phyloP scores from a whole-genome alignment of 768 basidiomycete genomes.

The Paxillus involutus region DNA sequence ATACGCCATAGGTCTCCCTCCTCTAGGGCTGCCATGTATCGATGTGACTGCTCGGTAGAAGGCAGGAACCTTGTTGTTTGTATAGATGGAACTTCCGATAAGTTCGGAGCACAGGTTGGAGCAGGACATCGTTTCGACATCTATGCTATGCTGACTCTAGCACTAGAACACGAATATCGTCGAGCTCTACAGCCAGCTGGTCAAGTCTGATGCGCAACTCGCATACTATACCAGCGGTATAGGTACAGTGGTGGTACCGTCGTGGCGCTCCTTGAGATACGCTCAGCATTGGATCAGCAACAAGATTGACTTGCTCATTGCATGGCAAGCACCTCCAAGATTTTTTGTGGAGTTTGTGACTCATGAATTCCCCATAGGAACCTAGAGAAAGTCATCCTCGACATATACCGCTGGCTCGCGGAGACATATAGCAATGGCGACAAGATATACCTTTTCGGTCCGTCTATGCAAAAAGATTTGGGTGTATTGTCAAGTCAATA shows the following conservation, averaged over 20 bases:
- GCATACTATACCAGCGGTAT: slow-evolving; percentile 36
- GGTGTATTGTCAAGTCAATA: background rate
- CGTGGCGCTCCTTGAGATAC: slow-evolving; percentile 12
- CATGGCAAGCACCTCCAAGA: slow-evolving; percentile 19
- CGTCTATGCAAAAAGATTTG: background rate
- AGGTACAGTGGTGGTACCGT: slow-evolving; percentile 26
- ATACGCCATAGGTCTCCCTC: background rate
- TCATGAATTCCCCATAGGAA: slow-evolving; percentile 21
- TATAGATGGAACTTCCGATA: slow-evolving; percentile 7
- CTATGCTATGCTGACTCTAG: no score
- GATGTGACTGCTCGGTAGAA: background rate
- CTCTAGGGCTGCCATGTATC: background rate
- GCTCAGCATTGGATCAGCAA: slow-evolving; percentile 20
- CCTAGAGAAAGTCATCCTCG: slow-evolving; percentile 26
- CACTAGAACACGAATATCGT: no score
- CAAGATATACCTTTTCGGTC: slow-evolving; percentile 36
- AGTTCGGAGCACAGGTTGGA: background rate
- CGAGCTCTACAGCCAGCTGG: slow-evolving; percentile 24
- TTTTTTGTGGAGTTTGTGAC: no score
- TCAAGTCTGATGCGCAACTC: slow-evolving; percentile 23
- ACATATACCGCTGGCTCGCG: slow-evolving; percentile 33
- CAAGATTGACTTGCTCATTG: slow-evolving; percentile 31
- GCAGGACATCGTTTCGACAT: background rate
- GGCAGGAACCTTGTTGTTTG: slow-evolving; percentile 14
- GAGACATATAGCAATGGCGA: slow-evolving; percentile 31